Conservation (phyloP, 495 filamentous ascomycete species). For the Annulohypoxylon bovei region DNA sequence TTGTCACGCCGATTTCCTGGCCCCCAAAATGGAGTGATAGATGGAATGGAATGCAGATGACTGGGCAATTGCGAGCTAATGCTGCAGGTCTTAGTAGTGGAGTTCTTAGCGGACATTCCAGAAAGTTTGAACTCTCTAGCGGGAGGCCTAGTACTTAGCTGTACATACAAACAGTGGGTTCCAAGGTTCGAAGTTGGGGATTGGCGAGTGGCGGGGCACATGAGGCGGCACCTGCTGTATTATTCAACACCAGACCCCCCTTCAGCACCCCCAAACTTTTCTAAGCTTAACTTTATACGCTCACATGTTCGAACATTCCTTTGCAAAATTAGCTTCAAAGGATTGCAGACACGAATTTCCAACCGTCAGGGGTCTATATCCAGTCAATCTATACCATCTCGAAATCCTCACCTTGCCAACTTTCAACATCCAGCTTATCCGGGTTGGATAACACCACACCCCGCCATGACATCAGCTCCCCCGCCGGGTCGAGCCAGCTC, state of each 20-base stretch:
- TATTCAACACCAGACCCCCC: slow-evolving; percentile 13
- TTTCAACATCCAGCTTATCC: slow-evolving; percentile 34
- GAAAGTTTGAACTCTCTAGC: not conserved
- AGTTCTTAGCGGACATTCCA: slow-evolving; percentile 14
- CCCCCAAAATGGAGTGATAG: slow-evolving; percentile 9
- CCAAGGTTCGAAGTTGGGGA: not conserved
- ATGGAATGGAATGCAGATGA: slow-evolving; percentile 25
- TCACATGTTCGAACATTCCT: slow-evolving; percentile 29
- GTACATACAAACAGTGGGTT: not conserved
- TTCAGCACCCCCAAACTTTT: slow-evolving; percentile 16
- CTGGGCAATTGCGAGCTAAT: slow-evolving; percentile 29
- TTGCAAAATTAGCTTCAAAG: slow-evolving; percentile 26
- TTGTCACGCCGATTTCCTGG: slow-evolving; percentile 26
- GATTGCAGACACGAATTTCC: slow-evolving; percentile 10
- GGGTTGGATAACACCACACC: slow-evolving; percentile 33
- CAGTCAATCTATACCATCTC: slow-evolving; percentile 5
- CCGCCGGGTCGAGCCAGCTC: slow-evolving; percentile 61
- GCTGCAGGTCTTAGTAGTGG: slow-evolving; percentile 16
- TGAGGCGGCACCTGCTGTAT: slow-evolving; percentile 16
- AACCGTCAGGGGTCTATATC: slow-evolving; percentile 13
- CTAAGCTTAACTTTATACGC: not conserved
- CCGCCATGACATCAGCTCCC: slow-evolving; percentile 48
- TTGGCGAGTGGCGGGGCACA: slow-evolving; percentile 36
- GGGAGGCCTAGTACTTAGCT: not conserved
- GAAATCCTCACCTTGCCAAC: slow-evolving; percentile 15